phyloP scores from a whole-genome alignment of 225 moss, liverwort and hornwort species.

The Pseudoscleropodium purum region DNA sequence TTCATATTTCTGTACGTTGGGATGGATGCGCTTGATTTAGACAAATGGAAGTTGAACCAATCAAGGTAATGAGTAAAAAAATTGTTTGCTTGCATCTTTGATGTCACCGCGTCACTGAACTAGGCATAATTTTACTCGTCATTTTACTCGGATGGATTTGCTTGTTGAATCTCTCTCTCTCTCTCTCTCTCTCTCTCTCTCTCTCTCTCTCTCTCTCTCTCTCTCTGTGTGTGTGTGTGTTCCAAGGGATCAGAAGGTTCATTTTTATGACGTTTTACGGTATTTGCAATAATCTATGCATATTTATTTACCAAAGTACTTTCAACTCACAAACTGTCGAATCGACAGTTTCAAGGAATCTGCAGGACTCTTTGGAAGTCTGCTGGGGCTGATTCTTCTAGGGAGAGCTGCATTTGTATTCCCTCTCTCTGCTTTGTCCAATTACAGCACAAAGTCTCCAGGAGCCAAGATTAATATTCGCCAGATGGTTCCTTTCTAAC shows the following conservation, averaged over 20 bases:
- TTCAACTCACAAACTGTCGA: background rate
- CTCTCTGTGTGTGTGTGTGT: background rate
- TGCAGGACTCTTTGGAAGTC: slow-evolving; percentile 40
- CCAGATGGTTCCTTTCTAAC: slow-evolving; percentile 38
- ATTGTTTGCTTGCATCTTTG: background rate
- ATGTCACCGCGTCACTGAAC: background rate
- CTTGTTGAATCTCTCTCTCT: background rate
- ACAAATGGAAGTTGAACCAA: slow-evolving; percentile 62
- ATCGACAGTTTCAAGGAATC: slow-evolving; percentile 25
- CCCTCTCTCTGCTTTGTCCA: slow-evolving; percentile 71
- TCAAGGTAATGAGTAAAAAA: slow-evolving; percentile 6
- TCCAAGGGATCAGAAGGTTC: background rate
- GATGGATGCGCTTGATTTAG: slow-evolving; percentile 88
- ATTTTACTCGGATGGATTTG: background rate
- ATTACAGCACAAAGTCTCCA: slow-evolving; percentile 51
- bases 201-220: background rate
- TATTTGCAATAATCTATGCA: background rate
- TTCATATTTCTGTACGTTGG: slow-evolving; percentile 94
- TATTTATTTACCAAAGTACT: background rate
- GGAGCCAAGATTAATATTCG: slow-evolving; percentile 43
- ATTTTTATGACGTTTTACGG: background rate
- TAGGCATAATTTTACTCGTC: background rate
- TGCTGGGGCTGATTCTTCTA: slow-evolving; percentile 50
- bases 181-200: background rate
- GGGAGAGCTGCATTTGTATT: slow-evolving; percentile 88